Percentiles rank a stretch among this genome's conserved stretches.
phyloP scores from a whole-genome alignment of 108 stramenopile genomes.

The Schizochytrium sp. region DNA sequence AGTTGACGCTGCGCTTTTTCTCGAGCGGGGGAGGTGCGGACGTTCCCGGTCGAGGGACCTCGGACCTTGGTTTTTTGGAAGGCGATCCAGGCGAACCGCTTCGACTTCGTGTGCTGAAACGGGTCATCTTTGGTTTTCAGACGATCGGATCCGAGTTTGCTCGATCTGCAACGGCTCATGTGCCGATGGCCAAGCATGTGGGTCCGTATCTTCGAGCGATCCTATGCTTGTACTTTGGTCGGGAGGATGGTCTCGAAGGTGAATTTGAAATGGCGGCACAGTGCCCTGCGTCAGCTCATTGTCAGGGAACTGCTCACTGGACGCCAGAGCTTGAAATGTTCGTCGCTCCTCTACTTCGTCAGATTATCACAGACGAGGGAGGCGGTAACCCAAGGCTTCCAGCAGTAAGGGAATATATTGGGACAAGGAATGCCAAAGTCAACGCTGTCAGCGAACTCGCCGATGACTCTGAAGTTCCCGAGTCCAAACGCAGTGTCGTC shows the following conservation, averaged over 20 bases:
- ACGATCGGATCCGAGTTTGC: background rate
- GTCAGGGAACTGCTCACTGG: background rate
- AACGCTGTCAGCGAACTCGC: background rate
- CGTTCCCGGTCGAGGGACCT: background rate
- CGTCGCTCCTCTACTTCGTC: background rate
- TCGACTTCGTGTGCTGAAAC: background rate
- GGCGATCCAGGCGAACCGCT: background rate
- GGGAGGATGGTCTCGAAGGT: background rate
- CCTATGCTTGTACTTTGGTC: background rate
- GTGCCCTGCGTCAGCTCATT: too few relatives aligned
- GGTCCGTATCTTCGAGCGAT: background rate
- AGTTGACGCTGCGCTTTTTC: background rate
- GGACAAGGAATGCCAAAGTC: background rate
- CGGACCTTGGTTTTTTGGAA: background rate
- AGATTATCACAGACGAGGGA: background rate
- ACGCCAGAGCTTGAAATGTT: background rate
- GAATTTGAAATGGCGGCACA: background rate
- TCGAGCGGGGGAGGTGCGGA: background rate
- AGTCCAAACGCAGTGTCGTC: background rate
- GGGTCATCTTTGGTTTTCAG: background rate
- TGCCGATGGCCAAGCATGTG: background rate
- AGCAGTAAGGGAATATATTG: background rate
- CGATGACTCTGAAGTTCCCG: background rate
- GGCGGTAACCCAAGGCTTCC: background rate
- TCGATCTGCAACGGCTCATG: background rate